Evolutionary conservation across 169 alveolate species (phyloP), one percentile per base, ranked within the genome.

Genomic region (Ichthyophthirius multifiliis): DNA sequence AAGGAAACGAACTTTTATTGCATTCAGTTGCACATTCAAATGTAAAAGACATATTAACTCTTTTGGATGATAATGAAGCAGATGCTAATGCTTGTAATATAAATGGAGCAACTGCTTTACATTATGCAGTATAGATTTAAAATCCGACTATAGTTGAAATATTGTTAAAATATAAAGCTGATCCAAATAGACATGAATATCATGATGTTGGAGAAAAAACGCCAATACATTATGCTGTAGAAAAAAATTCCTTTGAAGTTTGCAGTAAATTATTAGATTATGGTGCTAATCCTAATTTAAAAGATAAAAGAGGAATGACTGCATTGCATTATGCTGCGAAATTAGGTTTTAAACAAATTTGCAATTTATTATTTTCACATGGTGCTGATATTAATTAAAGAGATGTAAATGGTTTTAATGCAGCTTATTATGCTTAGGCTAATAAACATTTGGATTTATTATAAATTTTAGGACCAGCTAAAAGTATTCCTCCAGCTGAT

Each of bases 151-250:
- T 89, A 7, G 76, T 81, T n/a, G 89, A 89, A 73, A 27, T 85
- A 2, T 55, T 89, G 10, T 73, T 89, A 4, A 55, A 85, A 34
- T 89, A 76, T 65, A 63, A 84, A 31, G 94, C 94, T 5, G 74
- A 89, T 45, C 91, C 94, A 3, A 85, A 89, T 82, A 37, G 65
- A 27, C 32, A 84, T 34, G 94, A 89, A 30, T 78, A 84, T 62
- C 63, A 63, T 45, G 91, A 89, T 20, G 84, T 89, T 4, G 94
- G 94, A 6, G 71, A 45, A 15, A 89, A 89, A 43, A 62, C 94
- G 4, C 91, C 94, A 3, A 31, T 89, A 18, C 94, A 89, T 41
- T 75, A 84, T 73, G 94, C 94, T 16, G 83, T 84, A n/a, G 94
- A 89, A 30, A 76, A 82, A 31, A 83, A 85, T 73, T 55, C 75